Evolutionary conservation across 192 early-diverging fungal genomes (phyloP).

Genomic region (Backusella westeae): DNA sequence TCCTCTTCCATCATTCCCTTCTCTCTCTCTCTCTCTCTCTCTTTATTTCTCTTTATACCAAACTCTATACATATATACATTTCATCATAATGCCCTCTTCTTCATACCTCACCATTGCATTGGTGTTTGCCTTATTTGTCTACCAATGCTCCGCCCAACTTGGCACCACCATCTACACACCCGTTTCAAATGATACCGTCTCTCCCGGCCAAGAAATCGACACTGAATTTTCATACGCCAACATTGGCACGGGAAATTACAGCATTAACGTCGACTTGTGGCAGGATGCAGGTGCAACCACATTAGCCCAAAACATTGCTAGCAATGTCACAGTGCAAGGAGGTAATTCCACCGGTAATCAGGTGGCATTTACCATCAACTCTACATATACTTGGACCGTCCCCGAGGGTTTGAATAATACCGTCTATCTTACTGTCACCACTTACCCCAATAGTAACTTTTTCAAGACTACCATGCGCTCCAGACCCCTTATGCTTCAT

Average conservation of each 20-base stretch:
- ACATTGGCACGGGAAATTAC: constrained; percentile 29
- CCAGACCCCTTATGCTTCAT: constrained; percentile 5
- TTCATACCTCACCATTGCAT: neutral
- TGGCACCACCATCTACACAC: constrained; percentile 17
- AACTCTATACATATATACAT: neutral
- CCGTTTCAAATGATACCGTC: constrained; percentile 16
- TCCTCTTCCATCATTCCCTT: neutral
- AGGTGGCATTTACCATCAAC: neutral
- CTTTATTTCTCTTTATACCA: neutral
- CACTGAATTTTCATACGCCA: constrained; percentile 19
- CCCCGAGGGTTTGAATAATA: constrained; percentile 8
- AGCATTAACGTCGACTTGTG: constrained; percentile 9
- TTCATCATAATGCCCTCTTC: neutral
- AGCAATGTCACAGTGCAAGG: neutral
- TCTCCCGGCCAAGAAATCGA: constrained; percentile 13
- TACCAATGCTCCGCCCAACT: constrained; percentile 17
- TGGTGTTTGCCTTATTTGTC: neutral
- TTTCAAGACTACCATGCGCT: neutral
- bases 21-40: constrained; percentile 1
- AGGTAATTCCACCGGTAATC: constrained; percentile 24
- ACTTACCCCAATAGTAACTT: neutral
- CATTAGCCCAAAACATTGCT: constrained; percentile 8
- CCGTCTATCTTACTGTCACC: constrained; percentile 13
- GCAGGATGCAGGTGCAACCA: constrained; percentile 4
- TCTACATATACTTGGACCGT: constrained; percentile 23